These are phyloP conservation scores for Sarocladium oryzae DNA, from an alignment of 2,329 filamentous ascomycete genomes.

Conservation along the genomic window DNA sequence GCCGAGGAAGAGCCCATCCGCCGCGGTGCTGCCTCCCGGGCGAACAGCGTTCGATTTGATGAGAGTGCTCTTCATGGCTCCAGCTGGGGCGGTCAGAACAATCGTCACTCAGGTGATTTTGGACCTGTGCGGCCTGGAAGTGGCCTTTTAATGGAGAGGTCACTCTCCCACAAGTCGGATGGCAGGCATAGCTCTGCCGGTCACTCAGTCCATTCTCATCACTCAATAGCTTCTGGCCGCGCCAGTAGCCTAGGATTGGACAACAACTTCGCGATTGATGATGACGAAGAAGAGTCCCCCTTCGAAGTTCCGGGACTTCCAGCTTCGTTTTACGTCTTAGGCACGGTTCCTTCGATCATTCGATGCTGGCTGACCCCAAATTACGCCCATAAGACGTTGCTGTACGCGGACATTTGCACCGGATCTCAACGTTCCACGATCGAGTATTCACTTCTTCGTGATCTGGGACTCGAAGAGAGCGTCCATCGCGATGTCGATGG, in stretches of 20 bases:
- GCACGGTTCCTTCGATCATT: conserved; percentile 87
- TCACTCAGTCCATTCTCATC: conserved; percentile 62
- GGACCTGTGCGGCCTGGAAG: conserved; percentile 70
- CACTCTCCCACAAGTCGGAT: conserved; percentile 91
- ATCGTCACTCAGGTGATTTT: conserved; percentile 78
- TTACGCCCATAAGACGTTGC: conserved; percentile 80
- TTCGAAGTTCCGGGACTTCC: conserved; percentile 68
- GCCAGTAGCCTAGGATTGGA: conserved; percentile 87
- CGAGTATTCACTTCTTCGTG: conserved; percentile 66
- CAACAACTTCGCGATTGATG: conserved; percentile 54
- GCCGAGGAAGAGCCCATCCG: conserved; percentile 80
- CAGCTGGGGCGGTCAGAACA: conserved; percentile 71
- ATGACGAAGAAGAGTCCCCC: conserved; percentile 61
- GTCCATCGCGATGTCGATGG: conserved; percentile 62
- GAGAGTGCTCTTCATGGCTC: conserved; percentile 88
- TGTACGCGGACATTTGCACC: conserved; percentile 89
- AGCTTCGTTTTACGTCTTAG: conserved; percentile 77
- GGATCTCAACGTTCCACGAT: conserved; percentile 86
- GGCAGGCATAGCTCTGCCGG: conserved; percentile 91
- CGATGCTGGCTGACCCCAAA: conserved; percentile 90
- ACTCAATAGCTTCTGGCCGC: conserved; percentile 69
- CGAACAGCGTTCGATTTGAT: conserved; percentile 96
- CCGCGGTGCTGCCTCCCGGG: conserved; percentile 80
- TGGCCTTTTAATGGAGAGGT: conserved; percentile 83
- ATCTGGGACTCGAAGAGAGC: conserved; percentile 63